Percentiles rank a stretch among this genome's conserved stretches.
Evolutionary conservation across 176 grass and related monocot species (phyloP).

Genomic region (Oryza officinalis): DNA sequence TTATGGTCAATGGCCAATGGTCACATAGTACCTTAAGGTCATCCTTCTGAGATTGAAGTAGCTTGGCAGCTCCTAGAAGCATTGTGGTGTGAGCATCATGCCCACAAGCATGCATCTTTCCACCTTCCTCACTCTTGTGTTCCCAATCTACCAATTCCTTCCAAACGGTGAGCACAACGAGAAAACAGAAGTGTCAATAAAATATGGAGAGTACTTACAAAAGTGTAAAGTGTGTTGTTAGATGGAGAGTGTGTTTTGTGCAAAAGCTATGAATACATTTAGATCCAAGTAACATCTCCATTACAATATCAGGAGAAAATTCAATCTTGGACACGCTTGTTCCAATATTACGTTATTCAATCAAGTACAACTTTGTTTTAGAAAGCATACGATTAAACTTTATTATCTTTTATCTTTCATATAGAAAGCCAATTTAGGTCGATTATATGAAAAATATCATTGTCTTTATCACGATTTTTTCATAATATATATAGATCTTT

Average conservation of each 20-base stretch:
- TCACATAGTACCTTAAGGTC: conserved; percentile 45
- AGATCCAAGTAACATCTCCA: neutral
- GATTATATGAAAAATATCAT: neutral
- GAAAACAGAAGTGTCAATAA: neutral
- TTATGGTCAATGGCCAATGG: neutral
- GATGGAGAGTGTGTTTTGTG: neutral
- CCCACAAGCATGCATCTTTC: conserved; percentile 77
- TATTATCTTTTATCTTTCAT: neutral
- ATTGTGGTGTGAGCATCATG: conserved; percentile 75
- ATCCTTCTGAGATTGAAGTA: conserved; percentile 55
- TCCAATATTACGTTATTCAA: neutral
- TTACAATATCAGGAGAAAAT: neutral
- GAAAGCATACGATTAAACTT: neutral
- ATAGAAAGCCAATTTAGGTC: neutral
- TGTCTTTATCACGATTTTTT: neutral
- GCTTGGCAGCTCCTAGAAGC: conserved; percentile 67
- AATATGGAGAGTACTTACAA: neutral
- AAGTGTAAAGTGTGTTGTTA: neutral
- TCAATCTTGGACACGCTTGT: neutral
- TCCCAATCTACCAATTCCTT: conserved; percentile 73
- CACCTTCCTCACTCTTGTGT: conserved; percentile 58
- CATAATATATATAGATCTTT: neutral
- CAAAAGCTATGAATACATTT: neutral
- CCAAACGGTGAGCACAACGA: neutral
- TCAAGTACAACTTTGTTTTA: neutral